Conservation (phyloP, 495 filamentous ascomycete genomes). For the Aspergillus bridgeri region DNA sequence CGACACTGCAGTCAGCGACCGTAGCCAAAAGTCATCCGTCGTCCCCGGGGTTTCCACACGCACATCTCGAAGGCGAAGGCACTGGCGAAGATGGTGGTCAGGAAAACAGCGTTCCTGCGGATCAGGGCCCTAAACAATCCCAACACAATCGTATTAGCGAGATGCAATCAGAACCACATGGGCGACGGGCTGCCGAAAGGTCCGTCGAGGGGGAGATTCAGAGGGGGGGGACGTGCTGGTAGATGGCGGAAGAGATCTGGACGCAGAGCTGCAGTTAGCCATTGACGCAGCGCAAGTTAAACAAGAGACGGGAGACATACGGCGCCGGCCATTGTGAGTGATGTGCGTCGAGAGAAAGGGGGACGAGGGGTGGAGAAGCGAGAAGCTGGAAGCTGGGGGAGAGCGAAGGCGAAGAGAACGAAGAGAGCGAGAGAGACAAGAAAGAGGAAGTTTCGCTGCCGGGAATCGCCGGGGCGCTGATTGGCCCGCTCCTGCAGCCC, state of each 20-base stretch:
- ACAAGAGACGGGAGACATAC: slow-evolving; percentile 18
- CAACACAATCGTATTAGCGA: slow-evolving; percentile 16
- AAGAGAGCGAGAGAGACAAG: slow-evolving; percentile 21
- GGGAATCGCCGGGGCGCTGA: slow-evolving; percentile 46
- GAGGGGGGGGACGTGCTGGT: slow-evolving; percentile 69
- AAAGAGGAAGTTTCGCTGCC: slow-evolving; percentile 28
- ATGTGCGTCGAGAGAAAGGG: slow-evolving; percentile 11
- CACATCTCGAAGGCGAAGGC: slow-evolving; percentile 96
- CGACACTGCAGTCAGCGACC: slow-evolving; percentile 16
- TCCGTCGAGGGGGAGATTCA: slow-evolving; percentile 14
- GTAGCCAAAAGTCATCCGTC: slow-evolving; percentile 8
- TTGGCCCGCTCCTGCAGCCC: slow-evolving; percentile 30
- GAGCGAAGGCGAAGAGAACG: slow-evolving; percentile 15
- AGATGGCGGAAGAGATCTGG: slow-evolving; percentile 61
- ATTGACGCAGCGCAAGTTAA: slow-evolving; percentile 10
- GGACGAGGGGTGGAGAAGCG: slow-evolving; percentile 10
- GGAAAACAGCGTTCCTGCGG: slow-evolving; percentile 79
- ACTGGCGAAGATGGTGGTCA: slow-evolving; percentile 76
- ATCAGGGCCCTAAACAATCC: slow-evolving; percentile 65
- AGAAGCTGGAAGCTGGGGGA: slow-evolving; percentile 10
- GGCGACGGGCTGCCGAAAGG: not conserved
- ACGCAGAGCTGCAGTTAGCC: slow-evolving; percentile 34
- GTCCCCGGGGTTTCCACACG: slow-evolving; percentile 29
- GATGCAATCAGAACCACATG: not conserved
- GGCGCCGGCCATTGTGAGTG: slow-evolving; percentile 54